A percentile compares a stretch with the other conserved stretches of the same genome.
These are phyloP conservation scores for Fragaria iinumae DNA, from an alignment of 306 rosid genomes.

Conservation along the genomic window DNA sequence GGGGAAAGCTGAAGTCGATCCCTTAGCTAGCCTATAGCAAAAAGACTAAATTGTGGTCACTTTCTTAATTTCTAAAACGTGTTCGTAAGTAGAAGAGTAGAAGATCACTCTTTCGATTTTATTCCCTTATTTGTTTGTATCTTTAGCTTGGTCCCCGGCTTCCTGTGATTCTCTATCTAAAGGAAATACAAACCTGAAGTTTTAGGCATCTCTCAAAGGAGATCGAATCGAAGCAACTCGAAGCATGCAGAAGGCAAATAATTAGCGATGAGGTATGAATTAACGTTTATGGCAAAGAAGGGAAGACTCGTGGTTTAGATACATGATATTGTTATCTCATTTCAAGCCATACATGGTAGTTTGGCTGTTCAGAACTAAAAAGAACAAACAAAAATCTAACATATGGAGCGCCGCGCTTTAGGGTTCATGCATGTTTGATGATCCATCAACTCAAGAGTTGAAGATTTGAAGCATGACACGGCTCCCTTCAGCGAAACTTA, in stretches of 20 bases:
- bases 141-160: neutral
- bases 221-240: constrained; percentile 5
- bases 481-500: too few relatives aligned
- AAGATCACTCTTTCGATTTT: neutral
- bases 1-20: neutral
- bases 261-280: neutral
- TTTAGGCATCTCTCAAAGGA: neutral
- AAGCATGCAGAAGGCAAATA: neutral
- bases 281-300: constrained; percentile 8
- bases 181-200: neutral
- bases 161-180: neutral
- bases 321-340: neutral
- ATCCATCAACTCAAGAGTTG: too few relatives aligned
- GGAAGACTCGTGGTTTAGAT: neutral
- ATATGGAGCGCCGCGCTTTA: too few relatives aligned
- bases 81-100: neutral
- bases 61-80: neutral
- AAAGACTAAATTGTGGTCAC: constrained; percentile 7
- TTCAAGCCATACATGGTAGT: neutral
- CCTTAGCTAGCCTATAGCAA: neutral
- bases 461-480: neutral
- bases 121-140: neutral
- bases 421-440: too few relatives aligned
- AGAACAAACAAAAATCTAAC: neutral
- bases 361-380: neutral